A percentile compares a stretch with the other conserved stretches of the same genome.
These are phyloP conservation scores for Tetrapisispora phaffii DNA, from an alignment of 805 yeast genomes.

Conservation along the genomic window DNA sequence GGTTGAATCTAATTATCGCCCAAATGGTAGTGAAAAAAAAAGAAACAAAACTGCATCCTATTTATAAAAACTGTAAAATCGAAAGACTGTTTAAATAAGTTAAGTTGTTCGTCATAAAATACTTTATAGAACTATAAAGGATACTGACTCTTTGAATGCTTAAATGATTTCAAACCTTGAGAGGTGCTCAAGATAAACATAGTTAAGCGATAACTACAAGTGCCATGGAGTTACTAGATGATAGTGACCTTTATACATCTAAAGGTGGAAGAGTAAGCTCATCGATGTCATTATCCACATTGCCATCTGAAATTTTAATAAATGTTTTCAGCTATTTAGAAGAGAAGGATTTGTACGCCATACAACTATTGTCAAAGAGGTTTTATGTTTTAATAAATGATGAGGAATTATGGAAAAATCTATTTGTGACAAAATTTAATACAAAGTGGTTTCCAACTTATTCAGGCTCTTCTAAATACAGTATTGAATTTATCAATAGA, in stretches of 20 bases:
- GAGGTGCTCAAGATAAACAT: too few species aligned
- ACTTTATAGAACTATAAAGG: too few species aligned
- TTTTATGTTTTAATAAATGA: conserved; percentile 29
- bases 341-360: conserved; percentile 27
- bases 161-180: too few species aligned
- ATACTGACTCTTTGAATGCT: too few species aligned
- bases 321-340: conserved; percentile 31
- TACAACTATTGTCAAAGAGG: conserved; percentile 26
- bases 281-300: background rate
- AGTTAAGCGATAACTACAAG: too few species aligned
- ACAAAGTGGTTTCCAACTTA: conserved; percentile 31
- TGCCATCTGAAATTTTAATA: conserved; percentile 33
- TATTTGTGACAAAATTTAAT: conserved; percentile 26
- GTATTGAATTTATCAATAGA: conserved; percentile 29
- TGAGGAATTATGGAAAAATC: conserved; percentile 36
- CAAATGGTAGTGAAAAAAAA: too few species aligned
- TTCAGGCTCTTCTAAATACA: conserved; percentile 28
- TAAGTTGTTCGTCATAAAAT: too few species aligned
- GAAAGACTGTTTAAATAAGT: too few species aligned
- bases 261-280: background rate
- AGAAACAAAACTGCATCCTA: too few species aligned
- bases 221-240: background rate
- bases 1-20: too few species aligned
- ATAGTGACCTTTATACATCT: background rate
- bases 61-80: too few species aligned